These are phyloP conservation scores for Pichia cabralensis DNA, from an alignment of 805 yeast genomes.

Conservation along the genomic window DNA sequence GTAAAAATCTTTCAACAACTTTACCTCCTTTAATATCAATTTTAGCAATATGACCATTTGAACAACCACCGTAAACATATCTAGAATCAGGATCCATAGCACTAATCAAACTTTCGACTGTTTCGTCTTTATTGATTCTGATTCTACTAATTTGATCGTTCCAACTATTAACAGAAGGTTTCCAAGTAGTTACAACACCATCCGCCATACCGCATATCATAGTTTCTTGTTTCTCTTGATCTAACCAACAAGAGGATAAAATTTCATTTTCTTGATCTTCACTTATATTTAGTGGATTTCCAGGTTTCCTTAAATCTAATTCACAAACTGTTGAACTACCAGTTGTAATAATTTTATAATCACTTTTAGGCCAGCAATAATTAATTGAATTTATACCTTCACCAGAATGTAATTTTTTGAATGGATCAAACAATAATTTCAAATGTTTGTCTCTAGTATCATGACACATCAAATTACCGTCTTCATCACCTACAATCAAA, in stretches of 20 bases:
- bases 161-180: constrained; percentile 53
- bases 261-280: constrained; percentile 94
- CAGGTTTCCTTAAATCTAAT: constrained; percentile 59
- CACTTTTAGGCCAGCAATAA: constrained; percentile 59
- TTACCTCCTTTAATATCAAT: constrained; percentile 57
- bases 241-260: constrained; percentile 62
- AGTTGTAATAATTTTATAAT: constrained; percentile 66
- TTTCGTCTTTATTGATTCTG: constrained; percentile 47
- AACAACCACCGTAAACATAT: constrained; percentile 68
- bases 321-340: constrained; percentile 78
- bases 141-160: constrained; percentile 75
- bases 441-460: constrained; percentile 42
- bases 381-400: constrained; percentile 71
- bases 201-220: constrained; percentile 79
- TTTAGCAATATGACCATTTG: constrained; percentile 63
- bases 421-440: constrained; percentile 32
- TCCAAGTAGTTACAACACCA: constrained; percentile 81
- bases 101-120: constrained; percentile 62
- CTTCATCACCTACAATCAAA: constrained; percentile 55
- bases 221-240: constrained; percentile 41
- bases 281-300: constrained; percentile 48
- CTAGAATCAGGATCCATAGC: constrained; percentile 43
- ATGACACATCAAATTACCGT: constrained; percentile 54
- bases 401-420: constrained; percentile 57
- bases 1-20: constrained; percentile 55